Evolutionary conservation across 176 grass and related monocot genomes (phyloP).

Genomic region (Typha latifolia): DNA sequence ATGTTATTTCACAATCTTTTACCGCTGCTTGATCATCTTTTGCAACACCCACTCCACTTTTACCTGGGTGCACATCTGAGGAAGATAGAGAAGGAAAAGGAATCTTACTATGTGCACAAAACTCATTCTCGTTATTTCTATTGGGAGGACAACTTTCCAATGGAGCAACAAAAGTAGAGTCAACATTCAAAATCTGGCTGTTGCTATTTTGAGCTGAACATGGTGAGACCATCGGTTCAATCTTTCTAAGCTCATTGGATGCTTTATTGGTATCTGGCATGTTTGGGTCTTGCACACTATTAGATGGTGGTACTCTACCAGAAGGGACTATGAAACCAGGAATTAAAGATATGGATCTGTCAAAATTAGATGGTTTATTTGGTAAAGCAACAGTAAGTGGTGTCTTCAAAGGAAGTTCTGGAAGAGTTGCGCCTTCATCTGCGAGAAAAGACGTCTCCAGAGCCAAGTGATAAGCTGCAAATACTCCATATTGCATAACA

Average conservation of each 20-base stretch:
- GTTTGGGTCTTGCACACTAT: conserved; percentile 24
- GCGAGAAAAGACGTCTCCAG: conserved; percentile 98
- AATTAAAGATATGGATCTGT: conserved; percentile 77
- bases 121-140: conserved; percentile 22
- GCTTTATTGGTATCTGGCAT: conserved; percentile 22
- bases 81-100: conserved; percentile 27
- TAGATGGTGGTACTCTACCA: conserved; percentile 27
- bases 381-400: conserved; percentile 86
- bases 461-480: conserved; percentile 98
- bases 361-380: conserved; percentile 66
- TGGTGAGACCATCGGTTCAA: conserved; percentile 17
- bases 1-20: conserved; percentile 15
- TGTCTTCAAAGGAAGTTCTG: conserved; percentile 76
- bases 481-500: conserved; percentile 93
- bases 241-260: conserved; percentile 16
- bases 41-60: conserved; percentile 15
- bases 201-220: conserved; percentile 21
- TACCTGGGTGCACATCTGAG: conserved; percentile 25
- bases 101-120: conserved; percentile 16
- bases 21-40: neutral
- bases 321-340: conserved; percentile 41
- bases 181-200: conserved; percentile 12
- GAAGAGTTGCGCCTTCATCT: conserved; percentile 96
- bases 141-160: conserved; percentile 7
- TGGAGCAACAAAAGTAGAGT: conserved; percentile 8